Conservation (phyloP, 2,329 filamentous ascomycete genomes). For the Colletotrichum lentis region DNA sequence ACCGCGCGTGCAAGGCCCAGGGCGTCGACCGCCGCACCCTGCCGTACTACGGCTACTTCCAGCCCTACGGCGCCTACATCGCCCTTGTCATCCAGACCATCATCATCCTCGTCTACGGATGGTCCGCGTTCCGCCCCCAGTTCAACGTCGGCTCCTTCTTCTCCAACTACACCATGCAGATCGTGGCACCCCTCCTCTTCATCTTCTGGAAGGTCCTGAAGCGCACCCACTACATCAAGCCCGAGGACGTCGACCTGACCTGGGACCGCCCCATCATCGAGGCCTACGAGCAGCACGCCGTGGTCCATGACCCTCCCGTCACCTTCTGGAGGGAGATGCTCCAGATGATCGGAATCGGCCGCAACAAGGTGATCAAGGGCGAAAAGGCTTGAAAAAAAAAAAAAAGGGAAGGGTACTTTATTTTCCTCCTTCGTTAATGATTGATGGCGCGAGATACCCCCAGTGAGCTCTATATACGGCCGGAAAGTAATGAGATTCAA, state of each 20-base stretch:
- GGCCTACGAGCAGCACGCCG: constrained; percentile 57
- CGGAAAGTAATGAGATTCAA: background rate
- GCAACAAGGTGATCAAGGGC: constrained; percentile 40
- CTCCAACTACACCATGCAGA: constrained; percentile 69
- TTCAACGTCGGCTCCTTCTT: constrained; percentile 69
- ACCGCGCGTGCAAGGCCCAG: constrained; percentile 63
- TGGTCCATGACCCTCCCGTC: constrained; percentile 50
- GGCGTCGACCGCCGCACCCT: constrained; percentile 64
- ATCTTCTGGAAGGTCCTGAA: constrained; percentile 69
- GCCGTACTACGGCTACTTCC: constrained; percentile 73
- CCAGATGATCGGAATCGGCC: constrained; percentile 54
- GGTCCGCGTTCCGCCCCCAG: constrained; percentile 66
- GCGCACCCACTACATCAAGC: constrained; percentile 62
- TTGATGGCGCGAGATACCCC: constrained; percentile 15
- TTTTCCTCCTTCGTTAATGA: background rate
- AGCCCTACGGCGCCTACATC: constrained; percentile 67
- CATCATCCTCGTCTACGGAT: constrained; percentile 70
- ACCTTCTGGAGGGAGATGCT: constrained; percentile 66
- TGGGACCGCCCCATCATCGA: constrained; percentile 68
- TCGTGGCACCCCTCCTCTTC: constrained; percentile 65
- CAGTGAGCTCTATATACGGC: constrained; percentile 10
- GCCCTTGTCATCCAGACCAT: constrained; percentile 65
- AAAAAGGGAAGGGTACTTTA: background rate
- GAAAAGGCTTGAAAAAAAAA: constrained; percentile 40
- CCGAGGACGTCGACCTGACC: constrained; percentile 65